Evolutionary conservation across 768 basidiomycete species (phyloP).

Genomic region (Boletellus sp.): DNA sequence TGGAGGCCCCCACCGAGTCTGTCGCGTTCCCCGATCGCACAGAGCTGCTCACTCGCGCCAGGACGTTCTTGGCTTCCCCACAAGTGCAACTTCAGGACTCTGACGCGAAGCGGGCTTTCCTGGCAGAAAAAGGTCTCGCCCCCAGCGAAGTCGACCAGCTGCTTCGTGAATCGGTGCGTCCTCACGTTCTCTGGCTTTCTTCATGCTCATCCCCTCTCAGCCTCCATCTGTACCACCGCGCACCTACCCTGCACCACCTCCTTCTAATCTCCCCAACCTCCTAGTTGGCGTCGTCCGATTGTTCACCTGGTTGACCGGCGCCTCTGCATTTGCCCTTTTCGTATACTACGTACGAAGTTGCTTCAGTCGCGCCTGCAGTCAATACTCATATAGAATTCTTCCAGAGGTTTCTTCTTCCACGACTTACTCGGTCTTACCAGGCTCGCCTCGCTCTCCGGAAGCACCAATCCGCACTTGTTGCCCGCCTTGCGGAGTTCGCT

Average conservation of each 20-base stretch:
- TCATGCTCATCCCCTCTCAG: conserved; percentile 17
- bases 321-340: conserved; percentile 54
- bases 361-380: background rate
- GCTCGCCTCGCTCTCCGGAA: conserved; percentile 59
- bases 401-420: conserved; percentile 68
- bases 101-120: conserved; percentile 56
- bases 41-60: conserved; percentile 53
- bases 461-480: conserved; percentile 57
- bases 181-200: background rate
- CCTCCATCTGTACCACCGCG: conserved; percentile 61
- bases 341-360: conserved; percentile 57
- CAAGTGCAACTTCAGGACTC: conserved; percentile 58
- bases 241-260: conserved; percentile 66
- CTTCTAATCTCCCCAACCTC: conserved; percentile 65
- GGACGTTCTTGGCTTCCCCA: conserved; percentile 62
- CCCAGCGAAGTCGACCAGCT: conserved; percentile 56
- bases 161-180: conserved; percentile 52
- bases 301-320: conserved; percentile 63
- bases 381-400: conserved; percentile 6
- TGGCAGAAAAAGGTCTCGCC: conserved; percentile 68
- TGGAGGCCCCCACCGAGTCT: background rate
- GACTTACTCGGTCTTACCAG: conserved; percentile 51
- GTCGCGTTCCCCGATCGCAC: conserved; percentile 25
- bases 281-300: conserved; percentile 59
- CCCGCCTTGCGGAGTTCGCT: conserved; percentile 53